These are phyloP conservation scores for Mortierella sp. DNA, from an alignment of 371 early-diverging fungal species.

Conservation along the genomic window DNA sequence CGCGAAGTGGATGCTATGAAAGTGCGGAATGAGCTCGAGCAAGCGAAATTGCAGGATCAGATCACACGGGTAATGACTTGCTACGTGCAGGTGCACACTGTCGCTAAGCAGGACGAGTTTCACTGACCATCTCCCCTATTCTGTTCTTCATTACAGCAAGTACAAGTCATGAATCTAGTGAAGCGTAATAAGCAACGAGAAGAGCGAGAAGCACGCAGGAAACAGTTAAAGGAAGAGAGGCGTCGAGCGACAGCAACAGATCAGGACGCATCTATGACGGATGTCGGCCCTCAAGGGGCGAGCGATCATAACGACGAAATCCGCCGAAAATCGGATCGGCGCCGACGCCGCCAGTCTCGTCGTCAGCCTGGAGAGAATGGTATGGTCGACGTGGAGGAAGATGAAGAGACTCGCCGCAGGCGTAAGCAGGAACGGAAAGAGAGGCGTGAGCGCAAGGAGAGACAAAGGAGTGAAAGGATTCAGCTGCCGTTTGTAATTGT, in stretches of 20 bases:
- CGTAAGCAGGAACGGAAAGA: constrained; percentile 37
- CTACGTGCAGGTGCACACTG: not conserved
- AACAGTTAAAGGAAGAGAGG: constrained; percentile 31
- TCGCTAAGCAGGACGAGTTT: not conserved
- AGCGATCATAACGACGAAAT: constrained; percentile 16
- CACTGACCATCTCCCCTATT: not conserved
- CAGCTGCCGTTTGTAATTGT: constrained; percentile 35
- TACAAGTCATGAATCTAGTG: constrained; percentile 49
- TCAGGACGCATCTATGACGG: constrained; percentile 31
- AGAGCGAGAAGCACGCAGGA: constrained; percentile 30
- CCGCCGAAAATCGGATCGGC: constrained; percentile 17
- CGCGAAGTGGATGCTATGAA: constrained; percentile 32
- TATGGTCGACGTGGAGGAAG: constrained; percentile 17
- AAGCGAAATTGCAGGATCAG: constrained; percentile 45
- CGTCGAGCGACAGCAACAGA: constrained; percentile 13
- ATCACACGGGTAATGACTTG: constrained; percentile 31
- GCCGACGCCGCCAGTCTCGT: constrained; percentile 23
- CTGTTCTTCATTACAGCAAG: too few relatives aligned
- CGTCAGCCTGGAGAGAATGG: constrained; percentile 4
- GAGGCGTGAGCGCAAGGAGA: constrained; percentile 40
- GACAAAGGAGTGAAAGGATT: constrained; percentile 20
- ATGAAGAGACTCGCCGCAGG: constrained; percentile 24
- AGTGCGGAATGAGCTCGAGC: constrained; percentile 24
- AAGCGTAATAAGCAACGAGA: constrained; percentile 48
- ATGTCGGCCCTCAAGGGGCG: constrained; percentile 25